These are phyloP conservation scores for Chlorencoelia australis DNA, from an alignment of 2,329 filamentous ascomycete species.

Conservation along the genomic window DNA sequence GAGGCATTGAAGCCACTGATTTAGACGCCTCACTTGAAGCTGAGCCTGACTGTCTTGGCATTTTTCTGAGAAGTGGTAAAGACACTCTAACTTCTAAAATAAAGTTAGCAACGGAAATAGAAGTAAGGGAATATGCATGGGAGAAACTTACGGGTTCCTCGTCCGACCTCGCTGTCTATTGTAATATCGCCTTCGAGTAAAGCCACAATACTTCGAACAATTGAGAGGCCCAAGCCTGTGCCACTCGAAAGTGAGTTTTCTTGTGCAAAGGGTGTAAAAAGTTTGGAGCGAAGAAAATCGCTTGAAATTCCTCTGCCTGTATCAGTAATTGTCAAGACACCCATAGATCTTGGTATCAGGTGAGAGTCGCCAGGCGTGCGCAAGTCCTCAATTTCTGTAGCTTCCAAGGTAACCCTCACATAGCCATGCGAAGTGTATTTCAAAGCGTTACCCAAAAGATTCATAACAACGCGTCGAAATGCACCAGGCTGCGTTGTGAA, in stretches of 20 bases:
- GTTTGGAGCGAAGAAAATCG: conserved; percentile 49
- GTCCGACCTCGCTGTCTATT: conserved; percentile 42
- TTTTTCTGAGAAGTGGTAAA: conserved; percentile 23
- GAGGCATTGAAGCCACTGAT: conserved; percentile 13
- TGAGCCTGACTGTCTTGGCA: conserved; percentile 16
- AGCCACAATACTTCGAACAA: conserved; percentile 52
- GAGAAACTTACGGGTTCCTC: conserved; percentile 42
- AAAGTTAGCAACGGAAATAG: conserved; percentile 8
- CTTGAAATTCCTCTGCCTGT: conserved; percentile 59
- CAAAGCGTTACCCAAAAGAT: conserved; percentile 51
- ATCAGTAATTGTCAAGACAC: conserved; percentile 62
- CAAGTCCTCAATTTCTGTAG: conserved; percentile 21
- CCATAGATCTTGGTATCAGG: conserved; percentile 17
- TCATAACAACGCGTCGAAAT: conserved; percentile 45
- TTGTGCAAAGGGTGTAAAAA: conserved; percentile 55
- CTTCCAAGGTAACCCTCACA: conserved; percentile 32
- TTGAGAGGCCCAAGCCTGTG: conserved; percentile 52
- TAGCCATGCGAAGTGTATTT: conserved; percentile 49
- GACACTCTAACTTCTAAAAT: conserved; percentile 23
- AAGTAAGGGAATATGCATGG: not conserved
- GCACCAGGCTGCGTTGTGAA: conserved; percentile 46
- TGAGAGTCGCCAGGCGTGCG: conserved; percentile 11
- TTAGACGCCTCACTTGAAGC: conserved; percentile 10
- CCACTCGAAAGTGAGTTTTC: conserved; percentile 53
- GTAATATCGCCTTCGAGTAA: conserved; percentile 50